These are phyloP conservation scores for Cucurbita pepo DNA, from an alignment of 306 rosid species.

Conservation along the genomic window DNA sequence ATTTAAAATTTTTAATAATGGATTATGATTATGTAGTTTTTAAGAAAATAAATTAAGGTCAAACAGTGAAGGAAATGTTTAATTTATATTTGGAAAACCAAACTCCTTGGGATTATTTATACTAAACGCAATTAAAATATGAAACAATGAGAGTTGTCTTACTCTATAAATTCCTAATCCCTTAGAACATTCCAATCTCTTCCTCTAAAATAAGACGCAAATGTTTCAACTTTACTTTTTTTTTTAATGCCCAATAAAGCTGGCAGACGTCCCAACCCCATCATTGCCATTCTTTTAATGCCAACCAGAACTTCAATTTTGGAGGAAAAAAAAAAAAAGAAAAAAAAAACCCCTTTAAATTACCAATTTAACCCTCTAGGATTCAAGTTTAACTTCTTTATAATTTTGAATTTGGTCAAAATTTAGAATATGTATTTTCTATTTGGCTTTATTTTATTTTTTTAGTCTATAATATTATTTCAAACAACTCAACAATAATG, in stretches of 20 bases:
- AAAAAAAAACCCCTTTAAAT: not conserved
- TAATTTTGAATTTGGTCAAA: too few species aligned
- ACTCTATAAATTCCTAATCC: not conserved
- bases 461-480: too few species aligned
- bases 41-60: too few species aligned
- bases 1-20: too few species aligned
- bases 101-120: not conserved
- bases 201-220: not conserved
- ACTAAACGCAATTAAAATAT: not conserved
- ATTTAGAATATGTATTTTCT: too few species aligned
- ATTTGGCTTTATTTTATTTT: too few species aligned
- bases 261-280: not conserved
- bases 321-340: not conserved
- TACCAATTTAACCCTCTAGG: too few species aligned
- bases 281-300: not conserved
- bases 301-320: not conserved
- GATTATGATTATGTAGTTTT: too few species aligned
- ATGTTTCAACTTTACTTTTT: not conserved
- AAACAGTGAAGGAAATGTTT: too few species aligned
- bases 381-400: too few species aligned
- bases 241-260: not conserved
- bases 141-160: not conserved
- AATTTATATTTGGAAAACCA: not conserved
- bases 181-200: not conserved
- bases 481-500: too few species aligned